phyloP scores from a whole-genome alignment of 768 basidiomycete species.

The Austroboletus eburneus region DNA sequence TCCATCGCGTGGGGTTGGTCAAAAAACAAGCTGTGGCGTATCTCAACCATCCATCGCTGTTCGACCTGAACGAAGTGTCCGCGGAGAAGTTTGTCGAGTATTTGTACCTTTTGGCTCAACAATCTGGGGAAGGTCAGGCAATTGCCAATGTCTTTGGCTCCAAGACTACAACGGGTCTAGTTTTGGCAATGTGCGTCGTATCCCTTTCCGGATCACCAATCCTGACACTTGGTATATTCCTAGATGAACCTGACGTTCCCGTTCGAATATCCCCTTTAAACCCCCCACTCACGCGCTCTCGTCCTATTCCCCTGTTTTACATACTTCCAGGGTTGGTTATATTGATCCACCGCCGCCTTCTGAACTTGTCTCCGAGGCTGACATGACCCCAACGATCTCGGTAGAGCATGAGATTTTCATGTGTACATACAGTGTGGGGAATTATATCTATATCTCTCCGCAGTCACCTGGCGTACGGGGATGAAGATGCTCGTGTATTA shows the following conservation, averaged over 20 bases:
- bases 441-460: constrained; percentile 41
- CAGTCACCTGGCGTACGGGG: constrained; percentile 30
- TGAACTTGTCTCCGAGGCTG: too few species aligned
- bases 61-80: constrained; percentile 42
- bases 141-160: too few species aligned
- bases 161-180: too few species aligned
- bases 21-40: constrained; percentile 33
- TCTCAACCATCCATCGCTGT: constrained; percentile 44
- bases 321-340: constrained; percentile 11
- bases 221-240: too few species aligned
- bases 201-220: background rate
- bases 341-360: background rate
- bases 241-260: constrained; percentile 38
- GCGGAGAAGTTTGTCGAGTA: background rate
- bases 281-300: constrained; percentile 21
- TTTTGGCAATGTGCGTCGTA: constrained; percentile 28
- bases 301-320: constrained; percentile 16
- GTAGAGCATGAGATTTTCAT: constrained; percentile 30
- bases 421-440: too few species aligned
- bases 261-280: constrained; percentile 35
- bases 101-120: constrained; percentile 4
- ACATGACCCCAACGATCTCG: constrained; percentile 8
- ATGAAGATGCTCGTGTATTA: constrained; percentile 34
- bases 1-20: constrained; percentile 38
- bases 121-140: too few species aligned